These are phyloP conservation scores for Rozella allomycis DNA, from an alignment of 371 early-diverging fungal species.

Conservation along the genomic window DNA sequence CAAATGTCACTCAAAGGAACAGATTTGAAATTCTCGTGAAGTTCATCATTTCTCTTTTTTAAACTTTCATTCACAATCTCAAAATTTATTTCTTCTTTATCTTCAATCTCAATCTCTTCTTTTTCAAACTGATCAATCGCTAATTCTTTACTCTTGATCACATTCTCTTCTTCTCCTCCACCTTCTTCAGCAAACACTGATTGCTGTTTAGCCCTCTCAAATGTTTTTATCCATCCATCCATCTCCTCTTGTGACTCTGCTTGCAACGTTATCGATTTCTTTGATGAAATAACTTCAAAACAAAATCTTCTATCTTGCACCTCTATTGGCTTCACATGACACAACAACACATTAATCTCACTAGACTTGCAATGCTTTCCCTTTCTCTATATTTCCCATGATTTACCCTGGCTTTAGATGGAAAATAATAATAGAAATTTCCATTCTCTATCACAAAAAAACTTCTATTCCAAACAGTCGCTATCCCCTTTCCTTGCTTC, in stretches of 20 bases:
- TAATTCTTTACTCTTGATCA: too few relatives aligned
- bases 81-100: slow-evolving; percentile 3
- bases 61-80: slow-evolving; percentile 11
- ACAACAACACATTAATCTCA: slow-evolving; percentile 33
- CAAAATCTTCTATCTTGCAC: slow-evolving; percentile 41
- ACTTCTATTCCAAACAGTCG: too few relatives aligned
- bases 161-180: too few relatives aligned
- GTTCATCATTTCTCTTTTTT: slow-evolving; percentile 26
- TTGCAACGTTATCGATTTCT: slow-evolving; percentile 28
- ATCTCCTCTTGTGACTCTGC: slow-evolving; percentile 47
- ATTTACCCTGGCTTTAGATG: too few relatives aligned
- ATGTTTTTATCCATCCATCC: slow-evolving; percentile 37
- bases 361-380: too few relatives aligned
- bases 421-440: too few relatives aligned
- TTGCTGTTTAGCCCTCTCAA: slow-evolving; percentile 45
- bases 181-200: too few relatives aligned
- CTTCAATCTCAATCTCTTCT: too few relatives aligned
- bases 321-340: slow-evolving; percentile 29
- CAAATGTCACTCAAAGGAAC: slow-evolving; percentile 31
- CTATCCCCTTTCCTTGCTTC: too few relatives aligned
- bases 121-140: too few relatives aligned
- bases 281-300: slow-evolving; percentile 44
- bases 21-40: slow-evolving; percentile 28
- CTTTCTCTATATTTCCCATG: too few relatives aligned
- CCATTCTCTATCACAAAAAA: too few relatives aligned